Percentiles rank a stretch among this genome's conserved stretches.
Conservation (phyloP, 805 yeast species). For the Suhomyces emberorum region DNA sequence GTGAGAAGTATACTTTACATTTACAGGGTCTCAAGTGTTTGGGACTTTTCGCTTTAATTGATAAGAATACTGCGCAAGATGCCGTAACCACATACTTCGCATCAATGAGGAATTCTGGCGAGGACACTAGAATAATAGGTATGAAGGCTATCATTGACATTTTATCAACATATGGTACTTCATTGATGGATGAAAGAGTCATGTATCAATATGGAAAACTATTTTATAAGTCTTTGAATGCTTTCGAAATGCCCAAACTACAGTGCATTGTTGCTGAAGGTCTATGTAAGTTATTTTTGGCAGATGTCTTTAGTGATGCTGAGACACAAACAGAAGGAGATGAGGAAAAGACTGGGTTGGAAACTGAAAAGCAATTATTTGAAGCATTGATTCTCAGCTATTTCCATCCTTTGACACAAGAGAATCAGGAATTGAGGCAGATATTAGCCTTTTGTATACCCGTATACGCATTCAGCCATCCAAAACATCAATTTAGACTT, state of each 20-base stretch:
- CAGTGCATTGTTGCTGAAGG: conserved; percentile 87
- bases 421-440: conserved; percentile 68
- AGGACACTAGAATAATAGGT: conserved; percentile 57
- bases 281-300: conserved; percentile 73
- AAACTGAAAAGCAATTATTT: conserved; percentile 44
- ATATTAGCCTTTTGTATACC: conserved; percentile 85
- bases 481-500: conserved; percentile 64
- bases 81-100: conserved; percentile 67
- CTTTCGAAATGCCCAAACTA: conserved; percentile 54
- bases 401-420: conserved; percentile 63
- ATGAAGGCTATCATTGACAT: conserved; percentile 75
- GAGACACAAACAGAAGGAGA: conserved; percentile 12
- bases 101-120: conserved; percentile 67
- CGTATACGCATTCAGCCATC: conserved; percentile 77
- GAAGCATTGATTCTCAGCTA: conserved; percentile 71
- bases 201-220: conserved; percentile 30
- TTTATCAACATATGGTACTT: conserved; percentile 70
- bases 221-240: conserved; percentile 62
- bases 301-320: conserved; percentile 64
- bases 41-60: conserved; percentile 76
- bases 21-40: conserved; percentile 70
- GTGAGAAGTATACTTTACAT: conserved; percentile 49
- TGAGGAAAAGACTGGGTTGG: conserved; percentile 19
- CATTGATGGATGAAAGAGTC: conserved; percentile 51
- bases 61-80: conserved; percentile 36